phyloP scores from a whole-genome alignment of 1,284 basidiomycete species.

The Singerocomus rubriflavus region DNA sequence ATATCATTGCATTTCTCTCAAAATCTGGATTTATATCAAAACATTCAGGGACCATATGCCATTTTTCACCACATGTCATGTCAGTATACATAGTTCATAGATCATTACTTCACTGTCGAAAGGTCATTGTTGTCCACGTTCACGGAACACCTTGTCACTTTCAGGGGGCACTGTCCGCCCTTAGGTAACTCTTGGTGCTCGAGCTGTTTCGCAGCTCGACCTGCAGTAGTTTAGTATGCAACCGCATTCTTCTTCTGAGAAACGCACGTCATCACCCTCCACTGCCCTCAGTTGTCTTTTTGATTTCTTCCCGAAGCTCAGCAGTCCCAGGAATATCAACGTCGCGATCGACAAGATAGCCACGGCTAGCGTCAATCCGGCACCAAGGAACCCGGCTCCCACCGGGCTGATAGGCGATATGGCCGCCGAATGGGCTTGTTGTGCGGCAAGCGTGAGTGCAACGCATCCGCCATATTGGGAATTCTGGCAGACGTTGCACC shows the following conservation, averaged over 20 bases:
- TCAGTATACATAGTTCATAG: conserved; percentile 21
- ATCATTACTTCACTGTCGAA: conserved; percentile 1
- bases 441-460: conserved; percentile 40
- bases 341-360: conserved; percentile 38
- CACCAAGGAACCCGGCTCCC: conserved; percentile 65
- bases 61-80: conserved; percentile 10
- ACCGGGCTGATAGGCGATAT: conserved; percentile 48
- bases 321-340: conserved; percentile 45
- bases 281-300: neutral
- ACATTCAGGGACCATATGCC: conserved; percentile 17
- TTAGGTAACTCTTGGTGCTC: conserved; percentile 12
- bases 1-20: conserved; percentile 21
- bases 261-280: conserved; percentile 23
- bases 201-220: conserved; percentile 22
- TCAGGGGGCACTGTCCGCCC: neutral
- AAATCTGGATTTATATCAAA: conserved; percentile 22
- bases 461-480: conserved; percentile 54
- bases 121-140: conserved; percentile 4
- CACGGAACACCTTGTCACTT: neutral
- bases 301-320: conserved; percentile 37
- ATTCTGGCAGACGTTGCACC: conserved; percentile 61
- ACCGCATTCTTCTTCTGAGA: neutral
- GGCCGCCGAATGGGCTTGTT: conserved; percentile 29
- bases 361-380: conserved; percentile 52
- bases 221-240: conserved; percentile 14